These are phyloP conservation scores for Camillea tinctor DNA, from an alignment of 2,329 filamentous ascomycete species.

Conservation along the genomic window DNA sequence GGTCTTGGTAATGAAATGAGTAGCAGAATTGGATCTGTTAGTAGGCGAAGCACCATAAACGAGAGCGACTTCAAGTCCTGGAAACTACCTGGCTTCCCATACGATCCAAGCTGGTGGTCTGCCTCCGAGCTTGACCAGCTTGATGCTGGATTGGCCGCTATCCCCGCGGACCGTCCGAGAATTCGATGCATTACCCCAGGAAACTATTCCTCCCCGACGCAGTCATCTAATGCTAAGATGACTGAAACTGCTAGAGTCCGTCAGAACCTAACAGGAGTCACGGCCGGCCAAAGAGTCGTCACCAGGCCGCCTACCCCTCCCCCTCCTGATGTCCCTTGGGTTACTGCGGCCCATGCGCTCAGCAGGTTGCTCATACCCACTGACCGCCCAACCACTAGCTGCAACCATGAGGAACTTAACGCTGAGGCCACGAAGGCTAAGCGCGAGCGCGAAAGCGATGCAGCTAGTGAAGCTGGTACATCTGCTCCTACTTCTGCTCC, in stretches of 20 bases:
- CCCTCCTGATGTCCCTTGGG: conserved; percentile 82
- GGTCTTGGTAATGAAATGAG: conserved; percentile 60
- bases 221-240: conserved; percentile 81
- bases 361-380: conserved; percentile 78
- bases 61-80: conserved; percentile 28
- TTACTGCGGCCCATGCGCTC: conserved; percentile 77
- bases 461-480: conserved; percentile 30
- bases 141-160: conserved; percentile 57
- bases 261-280: conserved; percentile 59
- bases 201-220: conserved; percentile 84
- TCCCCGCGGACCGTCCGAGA: conserved; percentile 50
- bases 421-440: conserved; percentile 62
- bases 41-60: conserved; percentile 33
- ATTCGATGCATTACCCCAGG: conserved; percentile 57
- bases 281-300: conserved; percentile 34
- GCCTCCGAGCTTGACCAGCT: conserved; percentile 64
- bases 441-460: conserved; percentile 57
- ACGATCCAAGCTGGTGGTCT: conserved; percentile 74
- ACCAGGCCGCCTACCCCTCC: conserved; percentile 61
- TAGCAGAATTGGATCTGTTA: conserved; percentile 45
- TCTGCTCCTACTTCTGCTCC: conserved; percentile 40
- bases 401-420: conserved; percentile 74
- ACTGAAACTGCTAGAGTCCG: conserved; percentile 65
- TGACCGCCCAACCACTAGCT: conserved; percentile 73
- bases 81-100: conserved; percentile 40